These are phyloP conservation scores for Lichtheimia ornata DNA, from an alignment of 371 early-diverging fungal species.

Conservation along the genomic window DNA sequence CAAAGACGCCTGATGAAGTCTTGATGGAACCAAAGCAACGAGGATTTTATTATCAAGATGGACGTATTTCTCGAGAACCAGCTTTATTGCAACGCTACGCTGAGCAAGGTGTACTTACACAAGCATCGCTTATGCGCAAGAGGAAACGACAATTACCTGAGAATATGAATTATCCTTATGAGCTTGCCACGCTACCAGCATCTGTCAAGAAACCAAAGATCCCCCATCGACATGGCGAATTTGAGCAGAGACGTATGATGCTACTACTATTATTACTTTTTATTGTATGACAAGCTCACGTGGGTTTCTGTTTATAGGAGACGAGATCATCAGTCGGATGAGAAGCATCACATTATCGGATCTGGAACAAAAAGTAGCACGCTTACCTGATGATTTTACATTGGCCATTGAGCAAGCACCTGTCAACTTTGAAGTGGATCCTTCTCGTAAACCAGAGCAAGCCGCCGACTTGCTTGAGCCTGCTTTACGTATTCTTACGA, in stretches of 20 bases:
- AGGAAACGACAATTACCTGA: constrained; percentile 21
- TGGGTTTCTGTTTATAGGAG: constrained; percentile 27
- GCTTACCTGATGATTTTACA: constrained; percentile 25
- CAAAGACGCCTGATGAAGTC: constrained; percentile 9
- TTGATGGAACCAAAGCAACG: constrained; percentile 31
- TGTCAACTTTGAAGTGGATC: constrained; percentile 7
- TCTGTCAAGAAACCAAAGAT: constrained; percentile 44
- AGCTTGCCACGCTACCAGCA: constrained; percentile 11
- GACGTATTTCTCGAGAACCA: constrained; percentile 30
- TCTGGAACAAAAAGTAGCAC: constrained; percentile 41
- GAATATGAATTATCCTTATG: constrained; percentile 4
- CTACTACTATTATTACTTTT: constrained; percentile 4
- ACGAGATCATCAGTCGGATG: constrained; percentile 48
- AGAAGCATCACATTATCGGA: constrained; percentile 38
- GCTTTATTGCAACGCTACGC: constrained; percentile 31
- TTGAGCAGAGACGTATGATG: constrained; percentile 44
- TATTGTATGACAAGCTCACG: neutral
- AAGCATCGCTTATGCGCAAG: constrained; percentile 31
- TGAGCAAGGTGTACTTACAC: constrained; percentile 37
- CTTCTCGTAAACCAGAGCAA: constrained; percentile 29
- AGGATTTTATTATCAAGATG: constrained; percentile 40
- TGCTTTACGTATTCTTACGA: constrained; percentile 30
- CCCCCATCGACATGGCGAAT: constrained; percentile 53
- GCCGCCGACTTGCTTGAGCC: constrained; percentile 30
- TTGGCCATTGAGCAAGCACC: constrained; percentile 35